Percentiles rank a stretch among this genome's conserved stretches.
These are phyloP conservation scores for Beauveria pseudobassiana DNA, from an alignment of 2,329 filamentous ascomycete genomes.

Conservation along the genomic window DNA sequence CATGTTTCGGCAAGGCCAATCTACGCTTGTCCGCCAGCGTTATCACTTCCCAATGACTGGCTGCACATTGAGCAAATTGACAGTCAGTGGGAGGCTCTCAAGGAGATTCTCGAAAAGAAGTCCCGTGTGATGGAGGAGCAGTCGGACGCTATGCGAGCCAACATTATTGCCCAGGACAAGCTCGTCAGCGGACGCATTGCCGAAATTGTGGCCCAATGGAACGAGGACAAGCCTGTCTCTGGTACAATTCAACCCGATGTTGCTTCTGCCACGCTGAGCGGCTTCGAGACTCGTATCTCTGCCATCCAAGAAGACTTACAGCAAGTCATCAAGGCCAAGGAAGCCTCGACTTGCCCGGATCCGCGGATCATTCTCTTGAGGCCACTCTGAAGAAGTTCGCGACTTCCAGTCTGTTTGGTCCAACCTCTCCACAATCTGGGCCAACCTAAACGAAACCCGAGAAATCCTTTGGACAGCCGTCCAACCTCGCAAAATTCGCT, in stretches of 20 bases:
- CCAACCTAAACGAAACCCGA: slow-evolving; percentile 85
- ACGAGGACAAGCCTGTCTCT: slow-evolving; percentile 93
- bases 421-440: slow-evolving; percentile 91
- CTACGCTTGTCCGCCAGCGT: slow-evolving; percentile 80
- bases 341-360: slow-evolving; percentile 86
- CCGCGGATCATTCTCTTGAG: slow-evolving; percentile 71
- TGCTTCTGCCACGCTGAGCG: slow-evolving; percentile 72
- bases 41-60: slow-evolving; percentile 94
- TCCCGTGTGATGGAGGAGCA: slow-evolving; percentile 94
- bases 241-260: slow-evolving; percentile 86
- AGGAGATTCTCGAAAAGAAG: slow-evolving; percentile 86
- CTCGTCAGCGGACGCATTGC: slow-evolving; percentile 81
- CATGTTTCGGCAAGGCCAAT: slow-evolving; percentile 91
- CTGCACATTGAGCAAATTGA: slow-evolving; percentile 93
- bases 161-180: slow-evolving; percentile 90
- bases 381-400: slow-evolving; percentile 86
- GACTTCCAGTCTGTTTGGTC: slow-evolving; percentile 99
- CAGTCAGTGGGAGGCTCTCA: slow-evolving; percentile 88
- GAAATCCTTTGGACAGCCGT: slow-evolving; percentile 94
- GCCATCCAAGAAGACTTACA: slow-evolving; percentile 80
- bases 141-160: slow-evolving; percentile 86
- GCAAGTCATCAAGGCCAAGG: slow-evolving; percentile 94
- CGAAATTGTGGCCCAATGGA: slow-evolving; percentile 82
- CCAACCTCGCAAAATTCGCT: slow-evolving; percentile 85
- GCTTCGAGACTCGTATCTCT: slow-evolving; percentile 79